Base-by-base conservation (phyloP, 805 yeast genomes). In the Zygotorulaspora chibaensis region DNA sequence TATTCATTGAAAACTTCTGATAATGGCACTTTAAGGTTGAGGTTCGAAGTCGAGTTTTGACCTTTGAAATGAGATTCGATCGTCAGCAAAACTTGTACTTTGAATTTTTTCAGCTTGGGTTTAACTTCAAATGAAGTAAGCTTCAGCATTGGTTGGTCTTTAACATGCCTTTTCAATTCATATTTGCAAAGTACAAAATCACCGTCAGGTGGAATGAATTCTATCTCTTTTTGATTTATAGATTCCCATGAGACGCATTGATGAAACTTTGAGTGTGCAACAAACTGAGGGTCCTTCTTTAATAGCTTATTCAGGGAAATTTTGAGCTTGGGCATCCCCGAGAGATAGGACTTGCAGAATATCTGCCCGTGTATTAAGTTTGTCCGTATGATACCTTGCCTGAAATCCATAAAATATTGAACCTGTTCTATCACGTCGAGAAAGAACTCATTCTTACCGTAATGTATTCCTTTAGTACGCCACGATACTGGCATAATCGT, bases 171-270 rank as follows among this genome's bases (percentile, higher is more conserved):
- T 40, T 63, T 65, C 35, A 69, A 47, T 31, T 62, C 61, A 36
- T 70, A 70, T 41, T 59, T 56, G 43, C 72, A 68, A 30, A 88
- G 74, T 27, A 80, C 79, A 61, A 87, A 87, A 53, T 79, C 79
- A 0, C 96, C 96, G 70, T 88, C 96, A 0, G 96, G 96, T 12
- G 97, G 96, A 13, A 84, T 79, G 62, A 89, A 90, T 25, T 82
- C 78, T 27, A 90, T 79, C 46, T 80, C 63, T 23, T 47, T 52
- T 28, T 46, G 48, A 11, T 48, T 42, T 51, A 85, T 75, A 42
- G 81, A 73, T 2, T 83, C 77, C 31, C 87, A 67, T 41, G 84
- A 73, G n/a, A 88, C 95, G 67, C 96, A 88, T 67, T 88, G 95
- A 62, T 87, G 95, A 63, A 87, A 87, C 55, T 83, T 83, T 45